Evolutionary conservation across 495 filamentous ascomycete species (phyloP).

Genomic region (Penicillium riverlandense): DNA sequence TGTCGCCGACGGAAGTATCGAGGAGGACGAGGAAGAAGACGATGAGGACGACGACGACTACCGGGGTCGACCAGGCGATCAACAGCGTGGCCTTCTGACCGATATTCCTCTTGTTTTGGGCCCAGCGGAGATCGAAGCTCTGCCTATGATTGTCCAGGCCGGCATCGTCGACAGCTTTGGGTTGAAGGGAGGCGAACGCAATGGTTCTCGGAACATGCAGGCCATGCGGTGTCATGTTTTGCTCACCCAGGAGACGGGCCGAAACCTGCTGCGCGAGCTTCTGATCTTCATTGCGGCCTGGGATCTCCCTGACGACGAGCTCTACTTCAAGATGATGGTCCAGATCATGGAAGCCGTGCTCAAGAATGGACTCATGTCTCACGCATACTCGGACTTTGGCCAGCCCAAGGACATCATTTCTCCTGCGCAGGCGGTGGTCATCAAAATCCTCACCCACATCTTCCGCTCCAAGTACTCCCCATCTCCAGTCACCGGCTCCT

Average conservation of each 20-base stretch:
- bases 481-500: slow-evolving; percentile 37
- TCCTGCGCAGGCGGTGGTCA: slow-evolving; percentile 84
- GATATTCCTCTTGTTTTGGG: slow-evolving; percentile 92
- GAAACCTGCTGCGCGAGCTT: slow-evolving; percentile 80
- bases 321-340: slow-evolving; percentile 92
- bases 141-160: slow-evolving; percentile 91
- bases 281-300: slow-evolving; percentile 94
- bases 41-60: slow-evolving; percentile 66
- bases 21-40: slow-evolving; percentile 21
- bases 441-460: slow-evolving; percentile 83
- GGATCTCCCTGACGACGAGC: slow-evolving; percentile 84
- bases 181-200: slow-evolving; percentile 40
- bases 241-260: slow-evolving; percentile 75
- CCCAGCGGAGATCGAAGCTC: slow-evolving; percentile 85
- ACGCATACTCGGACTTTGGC: slow-evolving; percentile 80
- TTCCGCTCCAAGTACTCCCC: slow-evolving; percentile 65
- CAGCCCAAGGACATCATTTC: slow-evolving; percentile 94
- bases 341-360: slow-evolving; percentile 92
- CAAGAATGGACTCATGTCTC: slow-evolving; percentile 78
- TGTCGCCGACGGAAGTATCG: slow-evolving; percentile 47
- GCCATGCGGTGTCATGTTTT: slow-evolving; percentile 81
- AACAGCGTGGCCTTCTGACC: slow-evolving; percentile 78
- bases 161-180: slow-evolving; percentile 61
- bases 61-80: slow-evolving; percentile 72
- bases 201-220: slow-evolving; percentile 71